Base-by-base conservation (phyloP, 768 basidiomycete genomes). In the Boletus reticulatus region DNA sequence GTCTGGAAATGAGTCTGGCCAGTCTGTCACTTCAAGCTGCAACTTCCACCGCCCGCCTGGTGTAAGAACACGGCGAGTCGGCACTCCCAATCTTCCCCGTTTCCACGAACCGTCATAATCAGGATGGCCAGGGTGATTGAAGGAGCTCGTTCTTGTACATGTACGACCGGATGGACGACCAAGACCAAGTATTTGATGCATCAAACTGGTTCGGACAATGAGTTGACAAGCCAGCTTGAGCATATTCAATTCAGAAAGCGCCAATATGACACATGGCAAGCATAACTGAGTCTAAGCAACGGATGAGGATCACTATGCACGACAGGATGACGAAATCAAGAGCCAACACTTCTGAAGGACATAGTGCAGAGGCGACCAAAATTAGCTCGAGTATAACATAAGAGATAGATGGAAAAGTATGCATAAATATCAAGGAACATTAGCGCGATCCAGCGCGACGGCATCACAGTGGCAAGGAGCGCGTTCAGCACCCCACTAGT, bases 381-480 rank as follows among this genome's bases (percentile, higher is more conserved):
- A 67, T 70, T 70, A 69, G 16, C 49, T 47, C 17, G 48, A 46
- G 43, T 43, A 52, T 66, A 69, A 22, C 48, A 2, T 60, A 63
- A 48, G 45, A 48, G 42, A 49, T 27, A 11, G 29, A 50, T 29
- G 31, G 16, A 34, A 46, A 57, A 46, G 29, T 44, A 50, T 37
- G 53, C 31, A 49, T 53, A 43, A 43, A 50, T 38, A n/a, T 29
- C 10, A 29, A n/a, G 34, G 20, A 49, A 41, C 37, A 19, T 39
- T 3, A n/a, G 17, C 36, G 58, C 55, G 56, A 58, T n/a, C 63
- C 53, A 52, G 63, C 67, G 55, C 57, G 39, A 27, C 20, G 22
- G 10, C 42, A 20, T 51, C 53, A 55, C 52, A 53, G 14, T 12
- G 56, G 24, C 11, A 36, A 19, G 24, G 46, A 56, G 55, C n/a